Evolutionary conservation across 2,329 filamentous ascomycete genomes (phyloP).

Genomic region (Colletotrichum sp.): DNA sequence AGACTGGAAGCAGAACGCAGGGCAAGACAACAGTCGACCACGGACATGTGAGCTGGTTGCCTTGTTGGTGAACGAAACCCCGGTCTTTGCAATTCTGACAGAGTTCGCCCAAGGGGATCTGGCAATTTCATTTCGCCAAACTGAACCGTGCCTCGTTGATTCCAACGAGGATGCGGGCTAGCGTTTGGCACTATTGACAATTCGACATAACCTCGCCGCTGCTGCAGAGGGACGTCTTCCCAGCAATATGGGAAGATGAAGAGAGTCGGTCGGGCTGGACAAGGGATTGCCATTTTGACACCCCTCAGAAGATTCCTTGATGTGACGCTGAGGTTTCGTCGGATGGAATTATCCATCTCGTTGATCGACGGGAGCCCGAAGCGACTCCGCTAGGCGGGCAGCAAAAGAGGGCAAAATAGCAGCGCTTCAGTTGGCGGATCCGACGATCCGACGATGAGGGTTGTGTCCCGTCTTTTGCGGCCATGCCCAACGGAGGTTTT

Average conservation of each 20-base stretch:
- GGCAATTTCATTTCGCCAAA: not conserved
- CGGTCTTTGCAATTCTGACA: not conserved
- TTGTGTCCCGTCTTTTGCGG: not conserved
- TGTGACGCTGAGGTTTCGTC: not conserved
- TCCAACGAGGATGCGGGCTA: not conserved
- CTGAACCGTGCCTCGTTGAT: not conserved
- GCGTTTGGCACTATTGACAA: slow-evolving; percentile 3
- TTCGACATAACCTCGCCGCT: not conserved
- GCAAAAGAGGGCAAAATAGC: not conserved
- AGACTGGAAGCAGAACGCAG: not conserved
- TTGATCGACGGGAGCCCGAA: not conserved
- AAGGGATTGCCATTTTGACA: not conserved
- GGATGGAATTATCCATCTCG: not conserved
- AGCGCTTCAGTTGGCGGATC: not conserved
- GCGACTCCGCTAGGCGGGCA: not conserved
- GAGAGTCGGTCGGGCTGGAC: not conserved
- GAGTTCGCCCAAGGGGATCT: not conserved
- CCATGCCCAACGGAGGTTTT: not conserved
- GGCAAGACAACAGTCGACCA: not conserved
- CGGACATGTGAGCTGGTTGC: not conserved
- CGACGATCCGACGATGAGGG: slow-evolving; percentile 1
- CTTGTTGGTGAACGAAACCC: not conserved
- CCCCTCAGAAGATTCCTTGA: not conserved
- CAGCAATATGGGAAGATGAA: not conserved
- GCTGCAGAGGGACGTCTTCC: not conserved